Evolutionary conservation across 192 early-diverging fungal genomes (phyloP).

Genomic region (Glomus cerebriforme): DNA sequence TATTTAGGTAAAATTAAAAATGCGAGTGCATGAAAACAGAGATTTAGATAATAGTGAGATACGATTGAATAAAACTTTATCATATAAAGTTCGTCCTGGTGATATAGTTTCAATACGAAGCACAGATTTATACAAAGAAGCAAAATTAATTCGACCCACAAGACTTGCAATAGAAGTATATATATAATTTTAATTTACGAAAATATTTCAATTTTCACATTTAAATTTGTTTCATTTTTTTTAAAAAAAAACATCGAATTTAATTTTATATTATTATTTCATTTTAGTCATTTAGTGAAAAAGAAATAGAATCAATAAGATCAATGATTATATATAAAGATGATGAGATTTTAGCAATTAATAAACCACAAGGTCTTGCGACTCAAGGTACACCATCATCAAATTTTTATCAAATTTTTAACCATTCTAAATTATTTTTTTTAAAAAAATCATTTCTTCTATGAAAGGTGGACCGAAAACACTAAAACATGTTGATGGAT

Average conservation of each 20-base stretch:
- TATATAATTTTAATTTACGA: no score
- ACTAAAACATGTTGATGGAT: background rate
- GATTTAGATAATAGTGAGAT: background rate
- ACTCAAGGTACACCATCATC: slow-evolving; percentile 2
- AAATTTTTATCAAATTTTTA: no score
- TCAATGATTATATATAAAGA: slow-evolving; percentile 20
- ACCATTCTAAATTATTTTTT: no score
- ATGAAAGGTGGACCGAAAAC: background rate
- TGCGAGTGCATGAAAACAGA: background rate
- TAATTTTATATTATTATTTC: no score
- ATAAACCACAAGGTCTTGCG: background rate
- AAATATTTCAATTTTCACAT: background rate
- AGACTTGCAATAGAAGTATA: background rate
- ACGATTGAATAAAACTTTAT: background rate
- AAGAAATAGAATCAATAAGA: slow-evolving; percentile 8
- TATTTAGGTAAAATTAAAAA: background rate
- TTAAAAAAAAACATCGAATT: no score
- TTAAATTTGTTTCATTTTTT: no score
- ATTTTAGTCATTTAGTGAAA: background rate
- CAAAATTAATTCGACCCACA: background rate
- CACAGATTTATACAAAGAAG: background rate
- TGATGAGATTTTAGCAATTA: slow-evolving; percentile 7
- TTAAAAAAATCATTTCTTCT: background rate
- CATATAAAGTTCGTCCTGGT: slow-evolving; percentile 4
- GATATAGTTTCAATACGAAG: background rate